Evolutionary conservation across 805 yeast species (phyloP), one percentile per base, ranked within the genome.

Genomic region (Metschnikowia baotianmanensis): DNA sequence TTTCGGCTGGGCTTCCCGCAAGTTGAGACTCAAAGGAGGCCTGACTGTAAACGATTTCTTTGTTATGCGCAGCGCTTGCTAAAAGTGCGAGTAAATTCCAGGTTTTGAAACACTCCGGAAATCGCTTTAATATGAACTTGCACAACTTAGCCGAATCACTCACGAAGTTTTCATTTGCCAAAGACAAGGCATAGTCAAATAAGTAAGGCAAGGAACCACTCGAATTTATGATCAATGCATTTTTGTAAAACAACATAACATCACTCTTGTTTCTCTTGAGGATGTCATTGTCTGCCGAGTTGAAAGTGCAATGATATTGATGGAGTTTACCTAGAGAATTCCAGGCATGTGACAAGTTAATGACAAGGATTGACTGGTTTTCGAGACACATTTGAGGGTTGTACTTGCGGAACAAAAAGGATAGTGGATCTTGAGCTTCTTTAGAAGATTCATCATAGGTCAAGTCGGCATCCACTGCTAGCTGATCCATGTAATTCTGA

Each of bases 41-140:
- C 21, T 12, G 29, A 13, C 32, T 43, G 7, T 37, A 43, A 13
- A 49, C 55, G 3, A 56, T 50, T 22, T 51, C 43, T 34, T 68
- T 70, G 43, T 75, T 78, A 41, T 83, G 86, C 28, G 73, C 72
- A 0, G 82, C 73, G 0, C 90, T 76, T 22, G 80, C 67, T n/a
- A 84, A 60, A 42, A 86, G 69, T 0, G 80, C 76, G 29, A 85
- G 63, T 48, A 86, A 62, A 55, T 85, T 85, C 80, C 91, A 80
- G 6, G 81, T 73, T 51, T 74, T 74, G 51, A 81, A 68, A 36
- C 78, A 73, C 30, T 74, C 74, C 0, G 86, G 83, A 41, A 69
- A 69, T 29, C 67, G 59, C 32, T 70, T 76, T 43, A 80, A 62
- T 4, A 77, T 67, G 34, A 65, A 59, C 53, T 78, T 81, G 44